These are phyloP conservation scores for Mycena venus DNA, from an alignment of 768 basidiomycete genomes.

Conservation along the genomic window DNA sequence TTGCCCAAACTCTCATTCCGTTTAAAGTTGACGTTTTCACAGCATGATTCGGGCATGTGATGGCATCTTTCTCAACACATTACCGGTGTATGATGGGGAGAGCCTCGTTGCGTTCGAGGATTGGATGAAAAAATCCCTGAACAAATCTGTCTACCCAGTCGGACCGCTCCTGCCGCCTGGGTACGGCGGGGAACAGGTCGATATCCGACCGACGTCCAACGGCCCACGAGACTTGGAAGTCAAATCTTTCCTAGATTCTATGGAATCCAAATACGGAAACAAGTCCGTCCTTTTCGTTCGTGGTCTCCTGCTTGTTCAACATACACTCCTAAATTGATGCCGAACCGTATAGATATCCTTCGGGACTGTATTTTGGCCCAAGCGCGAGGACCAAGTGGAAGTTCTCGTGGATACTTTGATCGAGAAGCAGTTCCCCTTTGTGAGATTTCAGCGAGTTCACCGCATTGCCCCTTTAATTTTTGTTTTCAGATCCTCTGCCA, in stretches of 20 bases:
- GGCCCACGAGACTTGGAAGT: background rate
- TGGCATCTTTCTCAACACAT: background rate
- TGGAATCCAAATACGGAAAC: background rate
- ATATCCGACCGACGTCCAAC: background rate
- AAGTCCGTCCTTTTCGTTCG: constrained; percentile 11
- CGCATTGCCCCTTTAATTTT: too few species aligned
- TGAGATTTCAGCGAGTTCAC: background rate
- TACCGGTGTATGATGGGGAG: constrained; percentile 1
- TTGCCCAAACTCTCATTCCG: background rate
- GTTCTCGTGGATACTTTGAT: background rate
- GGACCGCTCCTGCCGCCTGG: constrained; percentile 16
- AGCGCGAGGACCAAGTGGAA: background rate
- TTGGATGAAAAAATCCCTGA: background rate
- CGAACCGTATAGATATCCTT: background rate
- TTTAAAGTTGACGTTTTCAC: background rate
- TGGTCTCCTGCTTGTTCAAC: background rate
- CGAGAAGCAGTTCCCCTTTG: background rate
- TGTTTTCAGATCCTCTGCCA: background rate
- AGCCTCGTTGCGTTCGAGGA: constrained; percentile 5
- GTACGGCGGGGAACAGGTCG: background rate
- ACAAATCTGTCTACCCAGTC: constrained; percentile 5
- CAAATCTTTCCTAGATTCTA: background rate
- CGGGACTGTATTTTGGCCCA: constrained; percentile 10
- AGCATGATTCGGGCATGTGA: background rate
- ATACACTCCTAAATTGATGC: background rate